phyloP scores from a whole-genome alignment of 768 basidiomycete species.

The Dacryopinax primogenitus region DNA sequence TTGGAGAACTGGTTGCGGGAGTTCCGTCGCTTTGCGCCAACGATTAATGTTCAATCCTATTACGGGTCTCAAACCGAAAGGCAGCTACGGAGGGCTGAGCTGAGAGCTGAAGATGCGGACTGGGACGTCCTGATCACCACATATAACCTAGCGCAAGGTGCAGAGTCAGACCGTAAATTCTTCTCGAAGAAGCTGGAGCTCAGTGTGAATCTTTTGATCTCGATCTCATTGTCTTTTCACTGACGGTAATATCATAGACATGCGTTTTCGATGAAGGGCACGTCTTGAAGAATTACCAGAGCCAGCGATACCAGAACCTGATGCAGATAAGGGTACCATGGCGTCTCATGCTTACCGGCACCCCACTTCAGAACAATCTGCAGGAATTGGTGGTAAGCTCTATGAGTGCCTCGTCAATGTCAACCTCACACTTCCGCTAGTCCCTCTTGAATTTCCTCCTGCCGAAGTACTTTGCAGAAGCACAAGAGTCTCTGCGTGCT shows the following conservation, averaged over 20 bases:
- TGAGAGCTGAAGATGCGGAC: conserved; percentile 44
- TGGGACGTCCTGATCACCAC: conserved; percentile 95
- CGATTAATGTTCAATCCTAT: conserved; percentile 76
- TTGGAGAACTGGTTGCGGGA: conserved; percentile 98
- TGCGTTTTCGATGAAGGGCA: conserved; percentile 97
- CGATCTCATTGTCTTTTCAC: neutral
- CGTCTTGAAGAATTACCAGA: conserved; percentile 91
- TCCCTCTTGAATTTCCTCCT: conserved; percentile 97
- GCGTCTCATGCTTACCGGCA: conserved; percentile 88
- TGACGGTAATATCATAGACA: conserved; percentile 37
- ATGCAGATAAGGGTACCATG: conserved; percentile 76
- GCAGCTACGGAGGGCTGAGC: conserved; percentile 51
- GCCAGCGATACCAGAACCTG: conserved; percentile 85
- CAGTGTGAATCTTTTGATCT: conserved; percentile 43
- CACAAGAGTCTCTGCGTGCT: conserved; percentile 67
- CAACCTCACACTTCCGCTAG: conserved; percentile 37
- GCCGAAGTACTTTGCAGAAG: conserved; percentile 70
- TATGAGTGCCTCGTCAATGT: neutral
- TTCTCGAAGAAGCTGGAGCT: conserved; percentile 72
- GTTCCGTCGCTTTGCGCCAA: conserved; percentile 80
- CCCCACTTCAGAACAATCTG: conserved; percentile 83
- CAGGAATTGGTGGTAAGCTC: conserved; percentile 73
- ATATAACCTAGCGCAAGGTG: conserved; percentile 85
- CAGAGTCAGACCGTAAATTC: conserved; percentile 79
- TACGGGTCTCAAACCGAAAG: conserved; percentile 90